Conservation (phyloP, 352 stramenopile genomes). For the Phytophthora kernoviae region DNA sequence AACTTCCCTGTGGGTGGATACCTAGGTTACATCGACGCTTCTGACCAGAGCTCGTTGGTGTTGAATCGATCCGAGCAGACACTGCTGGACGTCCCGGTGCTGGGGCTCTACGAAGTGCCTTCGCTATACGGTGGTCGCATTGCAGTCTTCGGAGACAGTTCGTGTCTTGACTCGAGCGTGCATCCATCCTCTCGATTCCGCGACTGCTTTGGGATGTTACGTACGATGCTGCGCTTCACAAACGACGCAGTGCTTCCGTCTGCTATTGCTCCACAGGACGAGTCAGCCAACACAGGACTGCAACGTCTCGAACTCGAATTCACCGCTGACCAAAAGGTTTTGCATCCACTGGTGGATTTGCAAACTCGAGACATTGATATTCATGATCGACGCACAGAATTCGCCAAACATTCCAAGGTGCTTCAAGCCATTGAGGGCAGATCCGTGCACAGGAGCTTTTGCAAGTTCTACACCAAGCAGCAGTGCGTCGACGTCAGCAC, state of each 20-base stretch:
- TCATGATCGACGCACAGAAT: slow-evolving; percentile 21
- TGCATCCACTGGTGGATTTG: slow-evolving; percentile 16
- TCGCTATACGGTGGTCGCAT: slow-evolving; percentile 67
- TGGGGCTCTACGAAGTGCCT: slow-evolving; percentile 74
- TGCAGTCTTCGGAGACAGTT: slow-evolving; percentile 76
- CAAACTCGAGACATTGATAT: slow-evolving; percentile 25
- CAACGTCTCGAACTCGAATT: slow-evolving; percentile 48
- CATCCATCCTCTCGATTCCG: slow-evolving; percentile 46
- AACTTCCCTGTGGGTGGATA: slow-evolving; percentile 74
- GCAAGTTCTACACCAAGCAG: slow-evolving; percentile 65
- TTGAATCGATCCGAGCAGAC: slow-evolving; percentile 54
- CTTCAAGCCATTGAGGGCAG: slow-evolving; percentile 44
- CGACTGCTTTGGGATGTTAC: slow-evolving; percentile 72
- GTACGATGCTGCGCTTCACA: slow-evolving; percentile 58
- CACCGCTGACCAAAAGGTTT: slow-evolving; percentile 15
- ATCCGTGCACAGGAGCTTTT: slow-evolving; percentile 58
- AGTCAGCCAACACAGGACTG: slow-evolving; percentile 19
- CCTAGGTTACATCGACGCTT: slow-evolving; percentile 56
- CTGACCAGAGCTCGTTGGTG: slow-evolving; percentile 54
- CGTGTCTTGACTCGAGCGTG: slow-evolving; percentile 70
- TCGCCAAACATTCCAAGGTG: slow-evolving; percentile 68
- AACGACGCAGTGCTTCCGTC: slow-evolving; percentile 46
- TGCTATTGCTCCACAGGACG: slow-evolving; percentile 7
- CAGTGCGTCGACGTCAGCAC: slow-evolving; percentile 45
- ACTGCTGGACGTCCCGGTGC: slow-evolving; percentile 47